Evolutionary conservation across 2,329 filamentous ascomycete species (phyloP), one percentile per base, ranked within the genome.

Genomic region (Chaetomium sp.): DNA sequence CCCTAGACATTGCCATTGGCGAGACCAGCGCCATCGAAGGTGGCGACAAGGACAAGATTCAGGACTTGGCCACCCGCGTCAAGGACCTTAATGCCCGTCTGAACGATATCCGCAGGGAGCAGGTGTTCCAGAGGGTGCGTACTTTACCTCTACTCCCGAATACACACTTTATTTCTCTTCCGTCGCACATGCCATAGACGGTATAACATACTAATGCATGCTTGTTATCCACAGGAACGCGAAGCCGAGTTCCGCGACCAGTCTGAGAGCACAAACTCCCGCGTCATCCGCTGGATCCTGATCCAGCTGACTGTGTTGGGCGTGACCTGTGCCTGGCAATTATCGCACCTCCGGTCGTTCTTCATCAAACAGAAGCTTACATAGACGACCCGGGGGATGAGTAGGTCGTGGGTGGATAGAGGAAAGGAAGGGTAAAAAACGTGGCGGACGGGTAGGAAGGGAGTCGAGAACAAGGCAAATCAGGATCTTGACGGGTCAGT

Each of bases 311-410:
- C 85, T 52, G 84, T 97, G 40, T 79, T 99, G 53, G 89, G 86
- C 54, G 79, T 86, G 54, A 96, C 94, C 37, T 99, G 94, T 75
- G 89, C 90, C 59, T 99, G 94, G 94, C 94, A 99, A 74, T 79
- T 99, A 47, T 95, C 91, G 53, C 92, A 99, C 74, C 81, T 99
- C 66, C 83, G 94, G 65, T 88, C 89, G 47, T 99, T 99, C 82
- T 99, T 99, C 78, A 99, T 99, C 79, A 99, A 99, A 82, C 92
- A 97, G 79, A 99, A 99, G 81, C 85, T 99, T 71, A 97, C 94
- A 58, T 99, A 83, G 74, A 65, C 10, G 32, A 19, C 19, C 19
- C 19, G 19, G 19, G 19, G 19, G 19, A 27, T 27, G 19, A 27
- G 19, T 3, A 27, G 19, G 19, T 27, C 19, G 19, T 27, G 19